phyloP scores from a whole-genome alignment of 129 eudicot genomes.

The Sambucus nigra region DNA sequence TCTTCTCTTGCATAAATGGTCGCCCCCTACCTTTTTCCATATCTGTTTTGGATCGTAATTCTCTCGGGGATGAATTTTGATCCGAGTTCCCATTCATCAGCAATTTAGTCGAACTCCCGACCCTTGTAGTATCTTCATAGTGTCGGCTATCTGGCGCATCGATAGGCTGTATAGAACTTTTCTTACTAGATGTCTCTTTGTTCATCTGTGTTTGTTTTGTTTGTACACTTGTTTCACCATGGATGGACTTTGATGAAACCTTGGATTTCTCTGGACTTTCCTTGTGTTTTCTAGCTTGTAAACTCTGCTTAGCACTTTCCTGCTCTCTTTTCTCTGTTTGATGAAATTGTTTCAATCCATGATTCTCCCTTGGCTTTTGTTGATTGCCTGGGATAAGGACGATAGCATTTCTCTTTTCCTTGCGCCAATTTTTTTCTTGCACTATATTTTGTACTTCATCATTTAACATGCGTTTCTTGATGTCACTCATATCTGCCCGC shows the following conservation, averaged over 20 bases:
- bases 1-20: constrained; percentile 16
- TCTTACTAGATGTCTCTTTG: constrained; percentile 1
- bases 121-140: constrained; percentile 3
- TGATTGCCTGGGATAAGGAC: constrained; percentile 24
- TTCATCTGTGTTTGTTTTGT: constrained; percentile 16
- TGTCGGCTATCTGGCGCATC: constrained; percentile 11
- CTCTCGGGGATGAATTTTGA: constrained; percentile 22
- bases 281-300: constrained; percentile 13
- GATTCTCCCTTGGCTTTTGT: constrained; percentile 14
- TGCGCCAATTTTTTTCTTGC: constrained; percentile 16
- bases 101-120: background rate
- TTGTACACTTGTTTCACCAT: constrained; percentile 7
- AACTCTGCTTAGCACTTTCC: constrained; percentile 21
- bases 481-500: constrained; percentile 5
- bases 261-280: constrained; percentile 12
- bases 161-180: background rate
- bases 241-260: constrained; percentile 17
- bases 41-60: constrained; percentile 12
- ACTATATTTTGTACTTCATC: constrained; percentile 12
- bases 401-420: constrained; percentile 22
- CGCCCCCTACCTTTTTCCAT: constrained; percentile 10
- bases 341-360: constrained; percentile 13
- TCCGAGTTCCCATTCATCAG: constrained; percentile 6
- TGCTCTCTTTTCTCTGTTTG: constrained; percentile 28
- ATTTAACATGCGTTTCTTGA: constrained; percentile 6